These are phyloP conservation scores for Trichoderma simmonsii DNA, from an alignment of 2,329 filamentous ascomycete genomes.

Conservation along the genomic window DNA sequence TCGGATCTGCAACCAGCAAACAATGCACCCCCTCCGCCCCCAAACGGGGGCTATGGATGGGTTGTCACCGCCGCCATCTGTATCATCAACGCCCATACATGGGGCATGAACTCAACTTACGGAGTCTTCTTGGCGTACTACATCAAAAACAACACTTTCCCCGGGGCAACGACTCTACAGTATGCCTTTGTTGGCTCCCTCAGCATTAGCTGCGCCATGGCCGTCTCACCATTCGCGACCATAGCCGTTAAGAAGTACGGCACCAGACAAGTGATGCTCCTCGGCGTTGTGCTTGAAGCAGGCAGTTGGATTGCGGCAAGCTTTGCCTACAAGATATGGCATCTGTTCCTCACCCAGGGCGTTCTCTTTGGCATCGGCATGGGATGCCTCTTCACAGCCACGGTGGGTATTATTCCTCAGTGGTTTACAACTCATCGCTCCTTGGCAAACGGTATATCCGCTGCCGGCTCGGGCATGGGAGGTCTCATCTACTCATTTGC, in stretches of 20 bases:
- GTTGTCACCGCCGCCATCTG: slow-evolving; percentile 38
- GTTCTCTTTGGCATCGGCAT: slow-evolving; percentile 75
- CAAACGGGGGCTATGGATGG: slow-evolving; percentile 59
- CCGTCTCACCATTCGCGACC: slow-evolving; percentile 67
- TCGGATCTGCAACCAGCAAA: not conserved
- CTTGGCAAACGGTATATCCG: slow-evolving; percentile 65
- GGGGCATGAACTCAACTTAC: slow-evolving; percentile 62
- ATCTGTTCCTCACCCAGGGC: slow-evolving; percentile 72
- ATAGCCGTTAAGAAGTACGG: slow-evolving; percentile 58
- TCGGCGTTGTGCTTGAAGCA: slow-evolving; percentile 63
- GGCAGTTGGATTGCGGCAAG: slow-evolving; percentile 66
- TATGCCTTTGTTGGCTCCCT: slow-evolving; percentile 71
- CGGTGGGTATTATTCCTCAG: slow-evolving; percentile 65
- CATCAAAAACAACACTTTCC: slow-evolving; percentile 56
- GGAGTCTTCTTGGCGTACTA: slow-evolving; percentile 57
- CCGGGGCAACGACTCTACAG: slow-evolving; percentile 59
- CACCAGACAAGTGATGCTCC: slow-evolving; percentile 60
- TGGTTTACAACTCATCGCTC: slow-evolving; percentile 70
- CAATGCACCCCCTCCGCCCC: slow-evolving; percentile 36
- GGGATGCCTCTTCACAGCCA: slow-evolving; percentile 71
- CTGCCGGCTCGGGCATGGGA: slow-evolving; percentile 72
- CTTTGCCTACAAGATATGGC: slow-evolving; percentile 68
- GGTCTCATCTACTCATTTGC: slow-evolving; percentile 67
- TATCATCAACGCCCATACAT: slow-evolving; percentile 66
- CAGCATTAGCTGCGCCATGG: slow-evolving; percentile 48